Percentiles rank a stretch among this genome's conserved stretches.
phyloP scores from a whole-genome alignment of 2,329 filamentous ascomycete species.

The Phaeophleospora eucalypticola region DNA sequence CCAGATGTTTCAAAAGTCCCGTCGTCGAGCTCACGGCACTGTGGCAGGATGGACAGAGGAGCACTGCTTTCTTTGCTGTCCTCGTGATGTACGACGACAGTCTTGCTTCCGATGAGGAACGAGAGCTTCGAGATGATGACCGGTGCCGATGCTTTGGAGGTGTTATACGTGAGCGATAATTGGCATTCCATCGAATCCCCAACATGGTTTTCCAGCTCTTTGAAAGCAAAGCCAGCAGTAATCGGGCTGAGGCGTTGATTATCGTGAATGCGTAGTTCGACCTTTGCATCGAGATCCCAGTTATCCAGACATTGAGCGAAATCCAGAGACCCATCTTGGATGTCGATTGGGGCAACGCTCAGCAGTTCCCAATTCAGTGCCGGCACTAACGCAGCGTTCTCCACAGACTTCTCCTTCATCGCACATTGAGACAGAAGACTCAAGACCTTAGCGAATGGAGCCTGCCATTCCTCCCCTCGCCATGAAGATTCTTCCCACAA shows the following conservation, averaged over 20 bases:
- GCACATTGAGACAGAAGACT: constrained; percentile 53
- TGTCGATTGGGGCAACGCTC: constrained; percentile 10
- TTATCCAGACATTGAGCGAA: constrained; percentile 19
- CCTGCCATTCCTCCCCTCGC: constrained; percentile 58
- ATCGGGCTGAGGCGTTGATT: constrained; percentile 36
- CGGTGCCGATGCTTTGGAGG: constrained; percentile 26
- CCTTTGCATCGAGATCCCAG: constrained; percentile 7
- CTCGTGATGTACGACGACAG: constrained; percentile 15
- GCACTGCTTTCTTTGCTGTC: background rate
- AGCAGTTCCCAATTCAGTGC: constrained; percentile 56
- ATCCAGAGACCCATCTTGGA: constrained; percentile 7
- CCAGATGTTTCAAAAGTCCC: constrained; percentile 11
- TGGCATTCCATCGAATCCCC: constrained; percentile 57
- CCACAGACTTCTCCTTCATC: constrained; percentile 30
- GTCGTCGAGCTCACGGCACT: constrained; percentile 11
- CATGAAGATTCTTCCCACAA: constrained; percentile 56
- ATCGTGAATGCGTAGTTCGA: constrained; percentile 20
- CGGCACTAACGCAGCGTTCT: constrained; percentile 46
- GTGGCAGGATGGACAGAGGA: background rate
- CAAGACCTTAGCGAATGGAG: constrained; percentile 51
- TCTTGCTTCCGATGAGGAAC: constrained; percentile 18
- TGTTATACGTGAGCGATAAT: constrained; percentile 49
- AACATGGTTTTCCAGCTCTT: constrained; percentile 53
- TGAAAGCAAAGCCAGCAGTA: constrained; percentile 51
- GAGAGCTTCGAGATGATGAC: constrained; percentile 19